Base-by-base conservation (phyloP, 352 stramenopile genomes). In the Phytopythium kandeliae region DNA sequence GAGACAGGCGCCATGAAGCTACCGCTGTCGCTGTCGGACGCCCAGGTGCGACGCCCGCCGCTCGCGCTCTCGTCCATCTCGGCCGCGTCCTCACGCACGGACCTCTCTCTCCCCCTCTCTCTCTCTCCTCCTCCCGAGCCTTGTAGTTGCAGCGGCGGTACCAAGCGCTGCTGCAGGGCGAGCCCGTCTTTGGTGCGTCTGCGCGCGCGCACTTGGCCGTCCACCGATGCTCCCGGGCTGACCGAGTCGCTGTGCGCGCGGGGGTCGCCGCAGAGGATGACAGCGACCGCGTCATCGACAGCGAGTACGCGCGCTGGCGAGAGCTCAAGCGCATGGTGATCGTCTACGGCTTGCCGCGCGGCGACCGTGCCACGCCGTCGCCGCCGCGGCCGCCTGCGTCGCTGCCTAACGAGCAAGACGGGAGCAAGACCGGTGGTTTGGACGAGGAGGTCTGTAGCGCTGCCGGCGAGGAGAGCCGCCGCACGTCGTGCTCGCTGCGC, bases 261-360 rank as follows among this genome's bases (percentile, higher is more conserved):
- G 4, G 28, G 28, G 4, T 4, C 28, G 28, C n/a, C 12, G 2
- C n/a, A 41, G 50, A 26, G 82, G 71, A 86, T 42, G 65, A 63
- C 12, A 24, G 64, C 8, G 61, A 67, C 35, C 56, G 48, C 21
- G 33, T 61, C 25, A 60, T 89, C n/a, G 71, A 80, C 7, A 67
- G 71, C 5, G 68, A 79, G 35, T 94, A 90, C 55, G 75, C 81
- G 33, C 79, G 82, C 30, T 89, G 84, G 69, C 76, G 80, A 11
- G 84, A 95, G 58, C 72, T 95, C 37, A 89, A 85, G 59, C 78
- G 79, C 13, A 79, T 95, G 51, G 78, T 86, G 21, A 86, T 95
- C 46, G 79, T 90, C 16, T 75, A 86, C 46, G 84, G 84, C 0
- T 55, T 95, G 28, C 84, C 84, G 12, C 63, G 69, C 4, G 71